Percentiles rank a stretch among this genome's conserved stretches.
phyloP scores from a whole-genome alignment of 2,329 filamentous ascomycete genomes.

The Ascochyta viciae-villosae region DNA sequence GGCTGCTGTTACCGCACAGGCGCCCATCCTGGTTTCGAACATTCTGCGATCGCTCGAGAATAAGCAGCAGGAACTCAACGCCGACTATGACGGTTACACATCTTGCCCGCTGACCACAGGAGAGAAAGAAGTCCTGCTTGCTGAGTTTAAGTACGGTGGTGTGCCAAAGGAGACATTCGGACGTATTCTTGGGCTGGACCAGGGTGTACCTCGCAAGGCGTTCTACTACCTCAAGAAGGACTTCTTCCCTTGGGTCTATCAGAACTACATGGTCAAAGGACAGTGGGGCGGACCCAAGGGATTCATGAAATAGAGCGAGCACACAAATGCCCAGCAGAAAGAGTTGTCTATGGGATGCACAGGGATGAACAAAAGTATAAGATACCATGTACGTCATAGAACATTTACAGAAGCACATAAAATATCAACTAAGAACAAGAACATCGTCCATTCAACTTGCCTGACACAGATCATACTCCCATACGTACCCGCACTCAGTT shows the following conservation, averaged over 20 bases:
- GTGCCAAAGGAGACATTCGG: conserved; percentile 69
- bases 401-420: background rate
- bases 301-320: conserved; percentile 38
- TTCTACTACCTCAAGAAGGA: conserved; percentile 72
- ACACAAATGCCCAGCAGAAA: too few species aligned
- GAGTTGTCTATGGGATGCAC: background rate
- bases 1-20: conserved; percentile 48
- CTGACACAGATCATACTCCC: background rate
- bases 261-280: conserved; percentile 66
- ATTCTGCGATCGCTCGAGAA: conserved; percentile 40
- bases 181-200: conserved; percentile 62
- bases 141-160: conserved; percentile 71
- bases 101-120: conserved; percentile 52
- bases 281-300: conserved; percentile 68
- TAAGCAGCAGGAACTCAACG: conserved; percentile 19
- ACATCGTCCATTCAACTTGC: background rate
- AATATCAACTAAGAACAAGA: background rate
- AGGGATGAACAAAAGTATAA: conserved; percentile 2
- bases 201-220: conserved; percentile 60
- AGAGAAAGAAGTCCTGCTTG: conserved; percentile 68
- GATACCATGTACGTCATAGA: conserved; percentile 14
- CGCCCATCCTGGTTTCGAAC: conserved; percentile 47
- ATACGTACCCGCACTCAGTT: background rate
- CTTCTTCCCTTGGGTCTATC: conserved; percentile 73
- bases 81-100: conserved; percentile 49